Conservation (phyloP, 495 filamentous ascomycete species). For the Hypoxylon fuscum region DNA sequence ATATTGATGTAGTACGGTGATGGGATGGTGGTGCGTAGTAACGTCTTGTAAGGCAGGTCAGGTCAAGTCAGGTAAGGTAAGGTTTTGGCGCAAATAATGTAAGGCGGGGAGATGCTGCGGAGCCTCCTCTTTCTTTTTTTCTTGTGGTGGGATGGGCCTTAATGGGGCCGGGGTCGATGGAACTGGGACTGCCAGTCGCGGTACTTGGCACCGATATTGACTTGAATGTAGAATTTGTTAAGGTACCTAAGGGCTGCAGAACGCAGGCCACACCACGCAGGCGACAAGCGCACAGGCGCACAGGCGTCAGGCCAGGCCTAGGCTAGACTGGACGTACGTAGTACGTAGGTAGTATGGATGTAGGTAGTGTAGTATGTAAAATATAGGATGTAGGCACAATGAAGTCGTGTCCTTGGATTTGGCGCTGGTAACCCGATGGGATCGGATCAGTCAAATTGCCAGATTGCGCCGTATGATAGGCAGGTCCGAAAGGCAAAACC, state of each 20-base stretch:
- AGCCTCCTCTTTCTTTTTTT: constrained; percentile 32
- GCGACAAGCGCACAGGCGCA: background rate
- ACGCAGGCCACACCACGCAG: no score
- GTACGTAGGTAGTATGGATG: no score
- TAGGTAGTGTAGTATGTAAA: no score
- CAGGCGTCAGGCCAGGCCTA: background rate
- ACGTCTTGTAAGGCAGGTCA: constrained; percentile 38
- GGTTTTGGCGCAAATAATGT: constrained; percentile 41
- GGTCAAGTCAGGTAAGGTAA: constrained; percentile 15
- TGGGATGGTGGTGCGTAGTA: constrained; percentile 28
- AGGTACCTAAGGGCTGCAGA: no score
- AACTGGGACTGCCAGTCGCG: background rate
- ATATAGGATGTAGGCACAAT: no score
- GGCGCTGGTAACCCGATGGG: constrained; percentile 40
- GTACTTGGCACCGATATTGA: background rate
- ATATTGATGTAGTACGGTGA: constrained; percentile 35
- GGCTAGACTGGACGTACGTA: constrained; percentile 11
- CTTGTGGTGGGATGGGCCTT: constrained; percentile 12
- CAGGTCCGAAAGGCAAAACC: constrained; percentile 37
- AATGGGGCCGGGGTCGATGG: background rate
- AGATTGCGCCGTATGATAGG: constrained; percentile 44
- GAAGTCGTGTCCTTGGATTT: constrained; percentile 29
- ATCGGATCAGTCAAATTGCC: constrained; percentile 45
- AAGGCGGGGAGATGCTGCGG: constrained; percentile 40
- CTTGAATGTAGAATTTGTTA: no score